Evolutionary conservation across 2,329 filamentous ascomycete species (phyloP).

Genomic region (Fusarium sp.): DNA sequence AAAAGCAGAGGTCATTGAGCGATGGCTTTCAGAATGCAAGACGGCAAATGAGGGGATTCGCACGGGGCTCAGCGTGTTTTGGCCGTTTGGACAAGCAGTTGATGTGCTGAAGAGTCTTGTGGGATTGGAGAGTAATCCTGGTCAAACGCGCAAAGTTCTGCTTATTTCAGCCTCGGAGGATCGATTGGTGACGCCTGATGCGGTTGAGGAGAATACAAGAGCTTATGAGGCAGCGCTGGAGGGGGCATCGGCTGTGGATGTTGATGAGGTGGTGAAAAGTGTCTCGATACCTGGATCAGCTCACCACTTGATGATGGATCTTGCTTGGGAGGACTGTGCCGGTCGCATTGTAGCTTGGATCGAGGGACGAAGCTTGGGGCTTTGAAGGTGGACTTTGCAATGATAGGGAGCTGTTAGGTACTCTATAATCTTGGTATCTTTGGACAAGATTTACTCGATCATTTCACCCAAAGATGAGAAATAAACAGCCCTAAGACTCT

Average conservation of each 20-base stretch:
- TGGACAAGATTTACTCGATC: too few species aligned
- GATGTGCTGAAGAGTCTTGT: too few species aligned
- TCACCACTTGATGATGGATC: slow-evolving; percentile 2
- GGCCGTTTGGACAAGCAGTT: not conserved
- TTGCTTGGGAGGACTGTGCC: not conserved
- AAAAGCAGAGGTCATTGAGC: not conserved
- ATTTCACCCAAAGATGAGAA: too few species aligned
- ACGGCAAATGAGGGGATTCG: not conserved
- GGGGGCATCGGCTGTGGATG: not conserved
- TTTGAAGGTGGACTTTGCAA: too few species aligned
- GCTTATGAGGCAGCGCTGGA: not conserved
- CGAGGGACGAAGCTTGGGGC: too few species aligned
- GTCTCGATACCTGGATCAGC: not conserved
- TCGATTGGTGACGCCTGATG: not conserved
- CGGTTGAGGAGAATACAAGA: not conserved
- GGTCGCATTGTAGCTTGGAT: too few species aligned
- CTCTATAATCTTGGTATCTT: too few species aligned
- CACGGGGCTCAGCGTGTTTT: not conserved
- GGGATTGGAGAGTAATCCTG: not conserved
- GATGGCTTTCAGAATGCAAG: not conserved
- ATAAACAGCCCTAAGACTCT: too few species aligned
- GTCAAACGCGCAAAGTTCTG: not conserved
- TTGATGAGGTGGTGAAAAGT: not conserved
- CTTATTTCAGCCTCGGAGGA: not conserved
- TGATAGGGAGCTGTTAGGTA: too few species aligned